Evolutionary conservation across 1,139 yeast genomes (phyloP).

Genomic region (Ogataea hybrid): DNA sequence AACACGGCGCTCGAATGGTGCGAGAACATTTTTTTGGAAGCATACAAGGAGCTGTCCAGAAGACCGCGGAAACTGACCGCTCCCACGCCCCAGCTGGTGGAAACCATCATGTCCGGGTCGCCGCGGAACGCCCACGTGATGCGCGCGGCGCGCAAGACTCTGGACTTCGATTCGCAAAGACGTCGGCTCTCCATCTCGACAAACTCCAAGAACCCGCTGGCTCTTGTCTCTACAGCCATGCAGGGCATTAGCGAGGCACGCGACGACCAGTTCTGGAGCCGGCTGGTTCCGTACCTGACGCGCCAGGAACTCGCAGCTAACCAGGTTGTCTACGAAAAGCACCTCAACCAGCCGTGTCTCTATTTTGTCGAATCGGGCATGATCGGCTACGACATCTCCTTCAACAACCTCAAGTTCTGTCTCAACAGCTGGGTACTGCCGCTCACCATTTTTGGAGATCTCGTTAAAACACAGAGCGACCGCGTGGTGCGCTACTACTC

Average conservation of each 20-base stretch:
- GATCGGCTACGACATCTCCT: conserved; percentile 55
- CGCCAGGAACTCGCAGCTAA: conserved; percentile 50
- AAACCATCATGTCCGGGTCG: conserved; percentile 42
- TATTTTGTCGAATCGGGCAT: conserved; percentile 81
- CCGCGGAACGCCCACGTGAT: conserved; percentile 63
- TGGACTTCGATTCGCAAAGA: conserved; percentile 30
- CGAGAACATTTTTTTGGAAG: conserved; percentile 80
- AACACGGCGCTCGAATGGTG: conserved; percentile 96
- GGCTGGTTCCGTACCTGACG: conserved; percentile 50
- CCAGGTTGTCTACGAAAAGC: conserved; percentile 44
- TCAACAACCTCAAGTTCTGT: conserved; percentile 52
- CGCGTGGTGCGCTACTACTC: conserved; percentile 47
- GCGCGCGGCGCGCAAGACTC: conserved; percentile 56
- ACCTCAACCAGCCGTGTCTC: conserved; percentile 43
- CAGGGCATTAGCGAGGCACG: conserved; percentile 59
- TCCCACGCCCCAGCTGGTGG: conserved; percentile 5
- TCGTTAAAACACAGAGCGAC: conserved; percentile 40
- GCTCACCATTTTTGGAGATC: conserved; percentile 87
- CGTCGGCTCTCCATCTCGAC: conserved; percentile 8
- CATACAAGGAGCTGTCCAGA: conserved; percentile 43
- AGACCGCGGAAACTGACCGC: conserved; percentile 19
- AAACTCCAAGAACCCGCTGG: conserved; percentile 46
- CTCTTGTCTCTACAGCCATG: conserved; percentile 66
- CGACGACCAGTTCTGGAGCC: conserved; percentile 65
- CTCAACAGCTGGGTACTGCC: conserved; percentile 71